Evolutionary conservation across 225 moss, liverwort and hornwort genomes (phyloP), one percentile per base, ranked within the genome.

Genomic region (Pseudisothecium myosuroides): DNA sequence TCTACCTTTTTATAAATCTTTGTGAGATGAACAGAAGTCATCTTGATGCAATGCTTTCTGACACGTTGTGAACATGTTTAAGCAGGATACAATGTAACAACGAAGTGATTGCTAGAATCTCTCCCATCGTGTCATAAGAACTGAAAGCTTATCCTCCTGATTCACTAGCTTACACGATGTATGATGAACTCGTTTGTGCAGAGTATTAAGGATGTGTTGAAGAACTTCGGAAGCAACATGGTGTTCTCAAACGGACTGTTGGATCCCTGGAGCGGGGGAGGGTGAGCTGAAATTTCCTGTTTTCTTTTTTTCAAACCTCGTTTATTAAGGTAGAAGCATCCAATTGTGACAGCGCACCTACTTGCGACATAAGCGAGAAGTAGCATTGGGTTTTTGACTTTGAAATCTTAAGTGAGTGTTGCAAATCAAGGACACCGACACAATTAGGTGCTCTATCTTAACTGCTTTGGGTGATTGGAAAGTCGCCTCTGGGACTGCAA

Each of bases 261-360:
- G 43, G 98, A 99, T 92, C 98, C 98, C 32, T 99, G 98, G 97
- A 99, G 98, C 94, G 98, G 97, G 32, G 97, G 96, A 71, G 96
- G 96, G 96, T 96, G 89, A 95, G 96, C 68, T 90, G 56, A 74
- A 76, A 28, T 59, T 61, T 85, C 61, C 64, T 10, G 12, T 60
- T 83, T 55, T 6, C n/a, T 43, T 75, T 58, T 73, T 83, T 34
- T 65, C 16, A 29, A 76, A 54, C 56, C 77, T 81, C 50, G 8
- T 71, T 90, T 63, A 31, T 63, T 49, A 67, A 37, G 65, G 66
- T 84, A 56, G 76, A 65, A 78, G 39, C 85, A 85, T 61, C 34
- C 39, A 41, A 50, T 85, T 85, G 63, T 82, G 82, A 62, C 72
- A 47, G n/a, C 29, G 71, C 54, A 63, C 66, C 63, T 77, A 45